Base-by-base conservation (phyloP, 768 basidiomycete genomes). In the Amanita pseudoporphyria region DNA sequence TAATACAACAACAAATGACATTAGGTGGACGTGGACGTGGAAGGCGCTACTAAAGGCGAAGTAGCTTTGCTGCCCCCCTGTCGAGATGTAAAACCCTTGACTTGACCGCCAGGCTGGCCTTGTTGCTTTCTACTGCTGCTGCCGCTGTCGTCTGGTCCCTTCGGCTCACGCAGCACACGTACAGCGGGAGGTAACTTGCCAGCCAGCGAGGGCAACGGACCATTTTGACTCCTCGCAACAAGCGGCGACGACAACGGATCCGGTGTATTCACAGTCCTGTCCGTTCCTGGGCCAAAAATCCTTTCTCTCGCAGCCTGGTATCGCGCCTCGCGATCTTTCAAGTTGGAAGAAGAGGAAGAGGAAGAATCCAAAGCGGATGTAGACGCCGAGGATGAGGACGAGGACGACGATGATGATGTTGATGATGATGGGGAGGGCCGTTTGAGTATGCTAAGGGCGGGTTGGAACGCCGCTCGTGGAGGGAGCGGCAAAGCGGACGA, bases 241-340 rank as follows among this genome's bases (percentile, higher is more conserved):
- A n/a, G 26, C 14, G n/a, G n/a, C n/a, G n/a, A n/a, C n/a, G n/a
- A n/a, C n/a, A n/a, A n/a, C n/a, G n/a, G n/a, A n/a, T n/a, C n/a
- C n/a, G n/a, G n/a, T n/a, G n/a, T n/a, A n/a, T n/a, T n/a, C n/a
- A n/a, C n/a, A n/a, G n/a, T n/a, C 7, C 52, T 56, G 22, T 46
- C 57, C 3, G 54, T 53, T 22, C 80, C n/a, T n/a, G n/a, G n/a
- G n/a, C n/a, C 79, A 53, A 88, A 89, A 46, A 89, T 88, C 18
- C 87, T 73, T 48, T 82, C 78, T 22, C 87, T 68, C 2, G 87
- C 85, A 16, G 79, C 83, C 49, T 81, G 75, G 61, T 89, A 89
- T 47, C 79, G 74, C 14, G 77, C 81, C 60, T 87, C 85, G 36
- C 85, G 76, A 49, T 85, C 82, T 30, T 78, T 73, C 3, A 84